These are phyloP conservation scores for Rhizoclosmatium sp. DNA, from an alignment of 192 early-diverging fungal species.

Conservation along the genomic window DNA sequence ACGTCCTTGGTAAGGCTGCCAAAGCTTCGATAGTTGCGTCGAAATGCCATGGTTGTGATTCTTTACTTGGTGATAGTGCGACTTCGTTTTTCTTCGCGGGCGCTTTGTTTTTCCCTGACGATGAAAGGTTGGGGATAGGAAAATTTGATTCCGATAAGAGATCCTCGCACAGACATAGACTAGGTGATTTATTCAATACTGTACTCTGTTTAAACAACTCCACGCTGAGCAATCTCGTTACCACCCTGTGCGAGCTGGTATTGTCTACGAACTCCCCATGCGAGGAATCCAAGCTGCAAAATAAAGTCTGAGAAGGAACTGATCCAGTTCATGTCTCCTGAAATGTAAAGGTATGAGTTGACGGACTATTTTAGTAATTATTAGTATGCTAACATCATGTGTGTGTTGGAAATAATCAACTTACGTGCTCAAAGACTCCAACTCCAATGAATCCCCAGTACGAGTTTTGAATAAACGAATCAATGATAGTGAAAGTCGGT, in stretches of 20 bases:
- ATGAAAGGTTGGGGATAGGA: too few species aligned
- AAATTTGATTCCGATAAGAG: too few species aligned
- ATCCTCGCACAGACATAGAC: too few species aligned
- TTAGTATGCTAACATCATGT: not conserved
- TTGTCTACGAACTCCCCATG: not conserved
- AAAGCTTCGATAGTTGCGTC: too few species aligned
- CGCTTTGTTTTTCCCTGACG: too few species aligned
- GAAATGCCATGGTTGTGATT: too few species aligned
- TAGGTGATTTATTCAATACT: not conserved
- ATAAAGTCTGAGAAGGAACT: not conserved
- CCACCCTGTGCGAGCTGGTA: not conserved
- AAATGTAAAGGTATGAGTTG: not conserved
- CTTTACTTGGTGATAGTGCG: too few species aligned
- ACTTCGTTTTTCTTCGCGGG: too few species aligned
- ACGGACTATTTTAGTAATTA: not conserved
- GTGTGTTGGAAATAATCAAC: not conserved
- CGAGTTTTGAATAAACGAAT: conserved; percentile 9
- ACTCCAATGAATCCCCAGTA: conserved; percentile 2
- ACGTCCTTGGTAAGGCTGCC: too few species aligned
- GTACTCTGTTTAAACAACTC: not conserved
- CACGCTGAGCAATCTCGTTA: not conserved
- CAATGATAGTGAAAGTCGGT: not conserved
- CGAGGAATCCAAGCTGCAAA: not conserved
- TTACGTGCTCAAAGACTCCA: not conserved
- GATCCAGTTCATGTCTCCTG: not conserved